A percentile compares a stretch with the other conserved stretches of the same genome.
These are phyloP conservation scores for Symbiodinium pilosum DNA, from an alignment of 73 alveolate genomes.

Conservation along the genomic window DNA sequence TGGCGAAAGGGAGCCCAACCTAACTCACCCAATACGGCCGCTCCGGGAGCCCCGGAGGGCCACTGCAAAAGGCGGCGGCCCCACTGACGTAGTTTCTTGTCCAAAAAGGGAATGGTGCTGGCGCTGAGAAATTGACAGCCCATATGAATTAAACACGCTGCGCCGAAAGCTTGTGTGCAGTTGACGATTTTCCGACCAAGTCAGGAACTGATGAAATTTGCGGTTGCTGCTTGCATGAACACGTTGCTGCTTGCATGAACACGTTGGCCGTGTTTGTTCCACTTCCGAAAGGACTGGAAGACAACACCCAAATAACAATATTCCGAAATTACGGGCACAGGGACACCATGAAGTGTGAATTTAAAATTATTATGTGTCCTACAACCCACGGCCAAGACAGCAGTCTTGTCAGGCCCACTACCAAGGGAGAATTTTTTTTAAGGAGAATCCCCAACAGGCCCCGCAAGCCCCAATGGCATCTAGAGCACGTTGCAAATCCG, in stretches of 20 bases:
- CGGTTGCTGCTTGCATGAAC: not conserved
- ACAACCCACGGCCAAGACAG: not conserved
- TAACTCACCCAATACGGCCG: no score
- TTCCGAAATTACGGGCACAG: not conserved
- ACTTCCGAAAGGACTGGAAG: not conserved
- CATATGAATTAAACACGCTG: not conserved
- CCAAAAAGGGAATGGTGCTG: not conserved
- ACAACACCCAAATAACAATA: not conserved
- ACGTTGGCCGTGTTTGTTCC: not conserved
- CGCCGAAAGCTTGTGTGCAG: not conserved
- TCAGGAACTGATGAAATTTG: not conserved
- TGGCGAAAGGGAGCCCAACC: no score
- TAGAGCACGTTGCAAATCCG: no score
- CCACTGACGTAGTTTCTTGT: not conserved
- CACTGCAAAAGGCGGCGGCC: not conserved
- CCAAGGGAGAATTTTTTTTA: not conserved
- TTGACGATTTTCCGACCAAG: not conserved
- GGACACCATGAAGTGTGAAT: not conserved
- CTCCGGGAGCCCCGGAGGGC: not conserved
- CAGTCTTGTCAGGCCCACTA: not conserved
- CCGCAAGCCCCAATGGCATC: no score
- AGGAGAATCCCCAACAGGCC: no score
- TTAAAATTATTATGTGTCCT: not conserved
- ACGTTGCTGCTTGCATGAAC: not conserved
- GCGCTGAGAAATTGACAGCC: not conserved